Base-by-base conservation (phyloP, 176 grass and related monocot genomes). In the Phoenix roebelenii region DNA sequence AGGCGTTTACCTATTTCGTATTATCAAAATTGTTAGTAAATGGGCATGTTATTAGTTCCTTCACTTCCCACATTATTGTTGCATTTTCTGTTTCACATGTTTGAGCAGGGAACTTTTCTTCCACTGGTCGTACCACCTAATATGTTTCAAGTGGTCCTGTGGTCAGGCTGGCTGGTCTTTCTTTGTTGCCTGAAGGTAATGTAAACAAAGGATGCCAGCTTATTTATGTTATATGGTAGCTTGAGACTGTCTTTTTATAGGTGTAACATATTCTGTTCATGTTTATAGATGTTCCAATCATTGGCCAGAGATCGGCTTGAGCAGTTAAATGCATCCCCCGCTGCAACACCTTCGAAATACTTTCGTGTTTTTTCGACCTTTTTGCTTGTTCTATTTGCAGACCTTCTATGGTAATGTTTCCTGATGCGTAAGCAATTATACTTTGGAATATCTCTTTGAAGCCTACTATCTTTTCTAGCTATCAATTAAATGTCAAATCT, bases 141-240 rank as follows among this genome's bases (percentile, higher is more conserved):
- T 80, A 71, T 72, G 85, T 78, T 74, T 25, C 82, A 89, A 83
- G 60, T 92, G 53, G 74, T 85, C 28, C 69, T 98, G 64, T 98
- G 94, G 94, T 85, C 88, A 58, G 60, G 69, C 55, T 98, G 94
- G 84, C 73, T 98, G 74, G 63, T 78, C 52, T 51, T 92, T 73
- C 78, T 98, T 81, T 89, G 84, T 81, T 88, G 85, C 16, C 44
- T 98, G n/a, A 98, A 98, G 94, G 94, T 98, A 97, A 48, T 35
- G 26, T 65, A 59, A 48, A 32, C 55, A 76, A 52, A 69, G 26
- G 17, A 52, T 48, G 20, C 58, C 18, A 57, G 49, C 17, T 22
- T 39, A 53, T 58, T 44, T 69, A 58, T 3, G 50, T 64, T n/a
- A 49, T 14, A 3, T 44, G 35, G 35, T 44, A 44, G 35, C 35